phyloP scores from a whole-genome alignment of 2,329 filamentous ascomycete genomes.

The Fusarium verrucosum region DNA sequence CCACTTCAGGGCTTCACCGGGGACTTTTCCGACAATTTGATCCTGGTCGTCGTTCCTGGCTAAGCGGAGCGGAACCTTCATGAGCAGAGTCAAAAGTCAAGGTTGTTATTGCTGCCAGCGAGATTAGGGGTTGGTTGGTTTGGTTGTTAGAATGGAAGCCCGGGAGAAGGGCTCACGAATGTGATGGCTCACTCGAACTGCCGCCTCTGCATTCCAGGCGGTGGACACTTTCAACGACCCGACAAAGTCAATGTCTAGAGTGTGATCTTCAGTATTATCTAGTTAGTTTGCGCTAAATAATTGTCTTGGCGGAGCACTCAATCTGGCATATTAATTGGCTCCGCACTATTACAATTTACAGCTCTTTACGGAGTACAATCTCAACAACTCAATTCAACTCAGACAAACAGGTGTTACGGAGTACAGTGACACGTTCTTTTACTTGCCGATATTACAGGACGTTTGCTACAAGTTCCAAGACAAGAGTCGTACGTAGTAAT shows the following conservation, averaged over 20 bases:
- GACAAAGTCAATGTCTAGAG: not conserved
- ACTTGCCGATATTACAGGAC: constrained; percentile 7
- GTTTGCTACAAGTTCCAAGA: too few relatives aligned
- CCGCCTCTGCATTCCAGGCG: constrained; percentile 13
- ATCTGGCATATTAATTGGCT: constrained; percentile 33
- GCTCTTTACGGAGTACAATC: too few relatives aligned
- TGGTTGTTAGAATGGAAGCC: constrained; percentile 13
- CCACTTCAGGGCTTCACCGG: constrained; percentile 26
- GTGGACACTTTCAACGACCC: not conserved
- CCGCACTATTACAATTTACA: constrained; percentile 21
- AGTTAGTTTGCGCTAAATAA: constrained; percentile 2
- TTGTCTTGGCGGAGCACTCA: constrained; percentile 26
- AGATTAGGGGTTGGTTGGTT: constrained; percentile 19
- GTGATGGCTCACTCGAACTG: not conserved
- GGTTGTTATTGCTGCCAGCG: constrained; percentile 3
- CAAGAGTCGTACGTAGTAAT: not conserved
- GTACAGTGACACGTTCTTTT: not conserved
- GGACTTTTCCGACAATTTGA: constrained; percentile 15
- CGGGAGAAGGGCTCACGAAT: constrained; percentile 21
- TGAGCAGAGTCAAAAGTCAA: not conserved
- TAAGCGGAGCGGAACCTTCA: constrained; percentile 30
- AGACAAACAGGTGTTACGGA: not conserved
- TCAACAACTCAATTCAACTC: too few relatives aligned
- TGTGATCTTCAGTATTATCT: not conserved
- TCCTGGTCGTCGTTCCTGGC: constrained; percentile 32